Evolutionary conservation across 257 asterid genomes (phyloP).

Genomic region (Craterostigma plantagineum): DNA sequence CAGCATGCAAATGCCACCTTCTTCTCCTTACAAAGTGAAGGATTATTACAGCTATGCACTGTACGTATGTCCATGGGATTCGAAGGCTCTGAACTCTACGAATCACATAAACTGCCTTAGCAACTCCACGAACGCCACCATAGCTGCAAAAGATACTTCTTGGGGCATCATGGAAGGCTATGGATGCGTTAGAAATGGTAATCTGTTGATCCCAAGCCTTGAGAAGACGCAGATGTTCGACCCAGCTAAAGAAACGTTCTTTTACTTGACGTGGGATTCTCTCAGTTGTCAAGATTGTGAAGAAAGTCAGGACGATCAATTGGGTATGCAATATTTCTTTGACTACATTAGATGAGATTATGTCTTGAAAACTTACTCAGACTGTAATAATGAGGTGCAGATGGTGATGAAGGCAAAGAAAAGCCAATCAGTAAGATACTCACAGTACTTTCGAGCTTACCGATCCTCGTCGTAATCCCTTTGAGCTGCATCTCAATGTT

Average conservation of each 20-base stretch:
- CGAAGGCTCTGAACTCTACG: not conserved
- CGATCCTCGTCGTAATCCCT: conserved; percentile 9
- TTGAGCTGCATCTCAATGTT: conserved; percentile 13
- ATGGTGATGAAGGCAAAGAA: conserved; percentile 3
- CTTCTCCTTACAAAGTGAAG: conserved; percentile 8
- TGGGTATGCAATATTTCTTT: conserved; percentile 7
- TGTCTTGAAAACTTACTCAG: no score
- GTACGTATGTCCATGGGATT: conserved; percentile 8
- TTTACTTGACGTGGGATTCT: conserved; percentile 13
- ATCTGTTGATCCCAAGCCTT: no score
- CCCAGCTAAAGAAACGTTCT: conserved; percentile 5
- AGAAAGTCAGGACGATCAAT: not conserved
- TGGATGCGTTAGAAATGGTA: no score
- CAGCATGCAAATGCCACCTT: conserved; percentile 6
- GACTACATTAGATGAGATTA: no score
- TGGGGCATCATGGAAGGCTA: no score
- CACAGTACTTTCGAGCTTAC: conserved; percentile 12
- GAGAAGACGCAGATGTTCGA: no score
- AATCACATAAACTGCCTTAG: conserved; percentile 9
- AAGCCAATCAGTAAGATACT: conserved; percentile 4
- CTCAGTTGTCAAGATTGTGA: conserved; percentile 10
- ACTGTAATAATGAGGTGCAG: no score
- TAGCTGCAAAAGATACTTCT: not conserved
- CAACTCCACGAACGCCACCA: conserved; percentile 8
- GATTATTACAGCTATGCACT: conserved; percentile 4